Percentiles rank a stretch among this genome's conserved stretches.
Conservation (phyloP, 208 protist genomes). For the Leishmania tarentolae region DNA sequence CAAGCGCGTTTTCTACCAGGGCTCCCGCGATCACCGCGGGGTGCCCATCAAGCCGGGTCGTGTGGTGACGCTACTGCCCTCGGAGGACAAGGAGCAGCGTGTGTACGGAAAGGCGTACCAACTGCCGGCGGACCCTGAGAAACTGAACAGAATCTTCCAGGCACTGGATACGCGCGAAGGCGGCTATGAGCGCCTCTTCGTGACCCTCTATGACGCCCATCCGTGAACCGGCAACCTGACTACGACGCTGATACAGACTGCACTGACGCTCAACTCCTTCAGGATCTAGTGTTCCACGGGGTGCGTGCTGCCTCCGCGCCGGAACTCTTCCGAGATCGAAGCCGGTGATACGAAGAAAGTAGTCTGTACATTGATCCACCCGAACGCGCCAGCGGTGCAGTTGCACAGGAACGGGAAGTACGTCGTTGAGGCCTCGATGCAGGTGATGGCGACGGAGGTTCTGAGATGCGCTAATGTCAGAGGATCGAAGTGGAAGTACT, state of each 20-base stretch:
- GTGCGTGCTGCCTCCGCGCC: neutral
- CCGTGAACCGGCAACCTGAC: conserved; percentile 24
- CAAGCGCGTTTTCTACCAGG: conserved; percentile 82
- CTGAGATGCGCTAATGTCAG: conserved; percentile 48
- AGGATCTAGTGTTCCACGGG: neutral
- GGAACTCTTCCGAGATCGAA: conserved; percentile 17
- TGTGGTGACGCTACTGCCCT: conserved; percentile 64
- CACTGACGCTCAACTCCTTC: conserved; percentile 20
- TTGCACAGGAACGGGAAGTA: conserved; percentile 52
- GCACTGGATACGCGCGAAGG: conserved; percentile 69
- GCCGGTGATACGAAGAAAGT: conserved; percentile 17
- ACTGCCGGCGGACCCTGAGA: conserved; percentile 58
- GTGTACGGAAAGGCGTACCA: conserved; percentile 82
- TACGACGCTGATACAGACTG: conserved; percentile 12
- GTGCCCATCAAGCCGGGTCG: conserved; percentile 53
- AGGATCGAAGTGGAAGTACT: conserved; percentile 82
- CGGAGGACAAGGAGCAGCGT: conserved; percentile 31
- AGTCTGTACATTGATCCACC: conserved; percentile 27
- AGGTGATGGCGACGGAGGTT: conserved; percentile 71
- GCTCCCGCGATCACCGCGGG: conserved; percentile 66
- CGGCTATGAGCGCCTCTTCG: conserved; percentile 63
- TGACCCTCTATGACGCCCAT: conserved; percentile 48
- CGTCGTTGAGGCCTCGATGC: conserved; percentile 58
- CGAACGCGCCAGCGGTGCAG: conserved; percentile 30
- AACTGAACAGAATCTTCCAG: conserved; percentile 54